Percentiles rank a stretch among this genome's conserved stretches.
phyloP scores from a whole-genome alignment of 2,329 filamentous ascomycete genomes.

The Trichophyton verrucosum region DNA sequence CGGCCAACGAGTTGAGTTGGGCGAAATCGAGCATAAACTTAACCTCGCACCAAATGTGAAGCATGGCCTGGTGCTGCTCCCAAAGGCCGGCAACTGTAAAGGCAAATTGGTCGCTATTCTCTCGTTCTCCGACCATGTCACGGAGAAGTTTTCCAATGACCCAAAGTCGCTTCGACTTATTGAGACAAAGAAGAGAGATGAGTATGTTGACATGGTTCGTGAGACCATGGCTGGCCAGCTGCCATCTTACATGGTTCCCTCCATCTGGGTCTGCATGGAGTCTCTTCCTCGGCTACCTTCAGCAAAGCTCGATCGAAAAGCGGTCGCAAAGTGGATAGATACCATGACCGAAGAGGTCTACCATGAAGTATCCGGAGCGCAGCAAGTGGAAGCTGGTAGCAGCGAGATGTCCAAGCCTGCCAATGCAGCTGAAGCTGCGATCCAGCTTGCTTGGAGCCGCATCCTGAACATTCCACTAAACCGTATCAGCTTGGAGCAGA shows the following conservation, averaged over 20 bases:
- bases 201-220: conserved; percentile 19
- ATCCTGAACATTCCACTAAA: conserved; percentile 27
- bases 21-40: conserved; percentile 37
- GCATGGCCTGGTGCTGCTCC: conserved; percentile 26
- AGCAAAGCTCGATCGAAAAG: conserved; percentile 36
- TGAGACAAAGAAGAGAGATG: conserved; percentile 14
- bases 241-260: conserved; percentile 39
- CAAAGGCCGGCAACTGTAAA: conserved; percentile 25
- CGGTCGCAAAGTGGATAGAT: conserved; percentile 24
- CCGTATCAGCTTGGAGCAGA: conserved; percentile 24
- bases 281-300: conserved; percentile 34
- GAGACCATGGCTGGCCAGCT: conserved; percentile 23
- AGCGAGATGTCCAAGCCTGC: conserved; percentile 10
- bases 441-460: conserved; percentile 27
- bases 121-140: conserved; percentile 17
- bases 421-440: conserved; percentile 19
- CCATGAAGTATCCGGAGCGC: conserved; percentile 4
- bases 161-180: conserved; percentile 19
- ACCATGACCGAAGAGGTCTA: conserved; percentile 21
- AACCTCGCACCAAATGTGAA: conserved; percentile 21
- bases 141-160: conserved; percentile 1
- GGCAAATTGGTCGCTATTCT: conserved; percentile 24
- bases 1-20: conserved; percentile 53
- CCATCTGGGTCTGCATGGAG: conserved; percentile 35
- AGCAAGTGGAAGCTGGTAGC: background rate